phyloP scores from a whole-genome alignment of 345 rosid genomes.

The Barbarea vulgaris region DNA sequence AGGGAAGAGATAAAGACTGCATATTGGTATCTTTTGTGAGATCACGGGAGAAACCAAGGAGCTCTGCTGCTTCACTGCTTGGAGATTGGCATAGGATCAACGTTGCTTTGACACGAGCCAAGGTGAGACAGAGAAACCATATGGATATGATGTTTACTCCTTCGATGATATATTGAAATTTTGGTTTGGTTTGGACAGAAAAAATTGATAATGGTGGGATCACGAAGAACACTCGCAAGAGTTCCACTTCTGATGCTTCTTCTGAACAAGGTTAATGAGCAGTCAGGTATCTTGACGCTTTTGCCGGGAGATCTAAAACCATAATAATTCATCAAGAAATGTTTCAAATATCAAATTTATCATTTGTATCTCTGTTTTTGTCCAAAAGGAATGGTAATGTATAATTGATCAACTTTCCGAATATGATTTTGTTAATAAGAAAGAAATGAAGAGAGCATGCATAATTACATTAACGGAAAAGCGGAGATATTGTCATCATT shows the following conservation, averaged over 20 bases:
- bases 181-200: constrained; percentile 49
- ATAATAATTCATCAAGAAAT: background rate
- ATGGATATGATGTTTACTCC: background rate
- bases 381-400: constrained; percentile 5
- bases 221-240: constrained; percentile 69
- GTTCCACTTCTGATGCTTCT: constrained; percentile 86
- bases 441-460: background rate
- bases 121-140: constrained; percentile 50
- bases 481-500: background rate
- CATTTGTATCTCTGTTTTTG: background rate
- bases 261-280: constrained; percentile 68
- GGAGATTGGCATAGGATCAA: constrained; percentile 98
- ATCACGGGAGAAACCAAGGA: constrained; percentile 66
- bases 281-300: constrained; percentile 60
- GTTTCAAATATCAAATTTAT: background rate
- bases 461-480: background rate
- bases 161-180: background rate
- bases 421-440: constrained; percentile 13
- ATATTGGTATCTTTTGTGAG: constrained; percentile 84
- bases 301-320: constrained; percentile 33
- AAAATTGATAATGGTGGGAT: constrained; percentile 94
- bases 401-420: background rate
- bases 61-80: constrained; percentile 66
- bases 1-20: constrained; percentile 99
- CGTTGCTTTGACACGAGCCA: constrained; percentile 91